Percentiles rank a stretch among this genome's conserved stretches.
Conservation (phyloP, 139 green algal genomes). For the Chlamydomonas applanata region DNA sequence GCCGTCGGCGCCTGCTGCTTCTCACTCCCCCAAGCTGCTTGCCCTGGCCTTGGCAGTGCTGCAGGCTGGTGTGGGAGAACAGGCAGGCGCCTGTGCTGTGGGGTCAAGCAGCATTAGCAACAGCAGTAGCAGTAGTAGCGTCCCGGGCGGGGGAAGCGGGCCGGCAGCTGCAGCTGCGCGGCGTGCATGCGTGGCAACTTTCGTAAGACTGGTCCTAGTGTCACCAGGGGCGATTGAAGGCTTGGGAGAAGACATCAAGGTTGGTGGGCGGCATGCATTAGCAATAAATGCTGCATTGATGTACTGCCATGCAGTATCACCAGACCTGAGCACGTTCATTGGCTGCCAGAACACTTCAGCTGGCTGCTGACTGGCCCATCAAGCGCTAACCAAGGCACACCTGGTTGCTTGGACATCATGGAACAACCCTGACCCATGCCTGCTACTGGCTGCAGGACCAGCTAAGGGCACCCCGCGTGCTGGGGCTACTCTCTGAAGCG, state of each 20-base stretch:
- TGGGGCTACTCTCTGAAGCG: slow-evolving; percentile 19
- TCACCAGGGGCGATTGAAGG: slow-evolving; percentile 20
- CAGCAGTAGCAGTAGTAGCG: too few species aligned
- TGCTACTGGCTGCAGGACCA: slow-evolving; percentile 17
- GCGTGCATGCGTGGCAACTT: slow-evolving; percentile 8
- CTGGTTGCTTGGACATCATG: too few species aligned
- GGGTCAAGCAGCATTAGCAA: too few species aligned
- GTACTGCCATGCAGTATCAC: too few species aligned
- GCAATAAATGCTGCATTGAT: too few species aligned
- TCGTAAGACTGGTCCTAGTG: slow-evolving; percentile 27
- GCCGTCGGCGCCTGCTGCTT: background rate
- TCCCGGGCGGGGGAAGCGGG: slow-evolving; percentile 3
- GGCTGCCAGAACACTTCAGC: too few species aligned
- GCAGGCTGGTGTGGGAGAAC: slow-evolving; percentile 1
- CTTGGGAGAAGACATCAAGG: slow-evolving; percentile 23
- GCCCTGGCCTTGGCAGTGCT: slow-evolving; percentile 21
- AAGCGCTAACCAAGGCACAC: too few species aligned
- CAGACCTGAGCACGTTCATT: too few species aligned
- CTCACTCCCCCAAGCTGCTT: slow-evolving; percentile 20
- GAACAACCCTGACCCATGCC: too few species aligned
- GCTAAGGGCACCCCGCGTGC: slow-evolving; percentile 10
- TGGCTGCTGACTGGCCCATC: too few species aligned
- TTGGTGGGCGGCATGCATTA: background rate
- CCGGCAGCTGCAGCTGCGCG: slow-evolving; percentile 11
- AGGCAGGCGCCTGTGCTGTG: background rate